Evolutionary conservation across 495 filamentous ascomycete genomes (phyloP).

Genomic region (Hypoxylon fragiforme): DNA sequence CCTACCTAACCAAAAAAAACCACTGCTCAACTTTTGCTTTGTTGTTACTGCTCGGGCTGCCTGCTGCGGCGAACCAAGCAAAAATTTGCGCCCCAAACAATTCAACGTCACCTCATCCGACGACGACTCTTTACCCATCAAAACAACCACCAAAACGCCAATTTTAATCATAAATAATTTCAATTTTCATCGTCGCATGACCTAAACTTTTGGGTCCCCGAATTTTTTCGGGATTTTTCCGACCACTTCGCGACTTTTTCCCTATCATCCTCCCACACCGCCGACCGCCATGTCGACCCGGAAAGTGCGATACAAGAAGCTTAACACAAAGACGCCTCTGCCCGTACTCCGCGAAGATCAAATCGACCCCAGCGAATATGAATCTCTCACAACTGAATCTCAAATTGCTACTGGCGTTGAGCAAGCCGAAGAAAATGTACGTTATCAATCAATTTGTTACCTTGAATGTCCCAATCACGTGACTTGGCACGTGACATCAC

Average conservation of each 20-base stretch:
- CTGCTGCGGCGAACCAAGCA: constrained; percentile 33
- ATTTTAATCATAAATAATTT: constrained; percentile 59
- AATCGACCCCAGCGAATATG: constrained; percentile 73
- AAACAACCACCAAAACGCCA: constrained; percentile 57
- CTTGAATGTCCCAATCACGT: constrained; percentile 51
- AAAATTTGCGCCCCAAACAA: constrained; percentile 53
- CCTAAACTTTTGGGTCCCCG: constrained; percentile 50
- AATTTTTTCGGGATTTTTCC: constrained; percentile 54
- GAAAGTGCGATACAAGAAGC: constrained; percentile 86
- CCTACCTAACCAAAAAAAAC: too few relatives aligned
- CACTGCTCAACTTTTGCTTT: constrained; percentile 3
- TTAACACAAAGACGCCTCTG: constrained; percentile 83
- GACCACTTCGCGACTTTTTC: constrained; percentile 44
- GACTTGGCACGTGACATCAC: constrained; percentile 56
- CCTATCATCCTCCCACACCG: constrained; percentile 42
- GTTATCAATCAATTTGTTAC: constrained; percentile 54
- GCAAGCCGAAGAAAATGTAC: constrained; percentile 93
- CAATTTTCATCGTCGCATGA: constrained; percentile 58
- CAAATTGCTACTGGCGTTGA: constrained; percentile 96
- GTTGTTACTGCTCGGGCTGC: constrained; percentile 29
- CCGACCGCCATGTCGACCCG: constrained; percentile 66
- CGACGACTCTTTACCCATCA: constrained; percentile 58
- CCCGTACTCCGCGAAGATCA: constrained; percentile 85
- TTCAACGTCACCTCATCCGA: constrained; percentile 70
- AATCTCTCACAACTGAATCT: constrained; percentile 54